phyloP scores from a whole-genome alignment of 2,329 filamentous ascomycete species.

The Leptographium lundbergii region DNA sequence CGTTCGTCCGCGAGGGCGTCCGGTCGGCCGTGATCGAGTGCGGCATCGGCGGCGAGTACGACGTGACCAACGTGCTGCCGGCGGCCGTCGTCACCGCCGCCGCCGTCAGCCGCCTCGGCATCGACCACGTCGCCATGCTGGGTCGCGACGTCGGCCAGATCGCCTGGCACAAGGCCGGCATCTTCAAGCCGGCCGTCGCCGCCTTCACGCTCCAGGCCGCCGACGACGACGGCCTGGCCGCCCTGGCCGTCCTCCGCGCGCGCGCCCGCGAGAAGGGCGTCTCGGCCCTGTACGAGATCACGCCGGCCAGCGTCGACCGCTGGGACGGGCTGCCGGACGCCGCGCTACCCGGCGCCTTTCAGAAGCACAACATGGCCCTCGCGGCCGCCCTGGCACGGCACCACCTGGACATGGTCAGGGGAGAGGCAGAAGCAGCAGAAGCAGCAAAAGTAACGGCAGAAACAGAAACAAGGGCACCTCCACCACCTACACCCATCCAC shows the following conservation, averaged over 20 bases:
- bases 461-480: no score
- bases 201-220: conserved; percentile 39
- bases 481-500: conserved; percentile 11
- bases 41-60: conserved; percentile 62
- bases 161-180: conserved; percentile 63
- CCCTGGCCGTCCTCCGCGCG: conserved; percentile 37
- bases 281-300: conserved; percentile 31
- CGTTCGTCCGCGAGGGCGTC: conserved; percentile 65
- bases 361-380: conserved; percentile 44
- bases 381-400: conserved; percentile 18
- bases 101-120: conserved; percentile 41
- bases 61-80: conserved; percentile 68
- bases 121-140: conserved; percentile 54
- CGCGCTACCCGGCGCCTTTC: conserved; percentile 26
- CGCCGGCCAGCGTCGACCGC: conserved; percentile 28
- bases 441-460: no score
- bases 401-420: conserved; percentile 10
- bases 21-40: conserved; percentile 77
- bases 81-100: conserved; percentile 9
- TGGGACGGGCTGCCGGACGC: conserved; percentile 40
- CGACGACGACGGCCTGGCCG: conserved; percentile 12
- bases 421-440: neutral
- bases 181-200: conserved; percentile 47
- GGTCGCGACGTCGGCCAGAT: conserved; percentile 53
- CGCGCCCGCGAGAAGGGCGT: conserved; percentile 40